A percentile compares a stretch with the other conserved stretches of the same genome.
Conservation (phyloP, 1,284 basidiomycete species). For the Leccinum ambiguum region DNA sequence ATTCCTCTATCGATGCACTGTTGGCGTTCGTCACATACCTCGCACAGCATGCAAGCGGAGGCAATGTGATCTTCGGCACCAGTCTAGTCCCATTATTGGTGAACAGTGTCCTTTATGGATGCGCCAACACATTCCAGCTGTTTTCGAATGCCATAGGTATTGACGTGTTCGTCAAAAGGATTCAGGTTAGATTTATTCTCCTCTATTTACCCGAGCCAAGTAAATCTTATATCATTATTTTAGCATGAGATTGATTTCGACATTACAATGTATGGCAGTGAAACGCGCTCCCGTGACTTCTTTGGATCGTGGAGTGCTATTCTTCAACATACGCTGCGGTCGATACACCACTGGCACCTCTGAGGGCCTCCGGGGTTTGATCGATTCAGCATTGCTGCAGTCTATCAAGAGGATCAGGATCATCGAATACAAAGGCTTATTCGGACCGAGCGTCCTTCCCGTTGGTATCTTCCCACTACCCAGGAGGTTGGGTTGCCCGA, state of each 20-base stretch:
- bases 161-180: too few relatives aligned
- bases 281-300: constrained; percentile 11
- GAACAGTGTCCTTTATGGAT: constrained; percentile 87
- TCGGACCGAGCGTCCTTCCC: constrained; percentile 87
- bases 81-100: constrained; percentile 89
- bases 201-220: not conserved
- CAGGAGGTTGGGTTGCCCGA: constrained; percentile 94
- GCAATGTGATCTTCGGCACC: constrained; percentile 88
- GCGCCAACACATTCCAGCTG: constrained; percentile 83
- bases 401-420: too few relatives aligned
- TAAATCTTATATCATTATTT: constrained; percentile 13
- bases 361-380: too few relatives aligned
- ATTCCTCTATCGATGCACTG: constrained; percentile 84
- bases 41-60: constrained; percentile 80
- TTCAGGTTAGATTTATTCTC: too few relatives aligned
- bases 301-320: too few relatives aligned
- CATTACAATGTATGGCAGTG: constrained; percentile 53
- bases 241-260: constrained; percentile 75
- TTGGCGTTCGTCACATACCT: constrained; percentile 89
- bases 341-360: constrained; percentile 66
- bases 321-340: constrained; percentile 79
- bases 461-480: constrained; percentile 82
- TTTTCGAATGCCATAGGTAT: constrained; percentile 66
- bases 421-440: constrained; percentile 78
- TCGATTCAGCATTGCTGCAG: too few relatives aligned